phyloP scores from a whole-genome alignment of 73 alveolate species.

The Paramecium caudatum region DNA sequence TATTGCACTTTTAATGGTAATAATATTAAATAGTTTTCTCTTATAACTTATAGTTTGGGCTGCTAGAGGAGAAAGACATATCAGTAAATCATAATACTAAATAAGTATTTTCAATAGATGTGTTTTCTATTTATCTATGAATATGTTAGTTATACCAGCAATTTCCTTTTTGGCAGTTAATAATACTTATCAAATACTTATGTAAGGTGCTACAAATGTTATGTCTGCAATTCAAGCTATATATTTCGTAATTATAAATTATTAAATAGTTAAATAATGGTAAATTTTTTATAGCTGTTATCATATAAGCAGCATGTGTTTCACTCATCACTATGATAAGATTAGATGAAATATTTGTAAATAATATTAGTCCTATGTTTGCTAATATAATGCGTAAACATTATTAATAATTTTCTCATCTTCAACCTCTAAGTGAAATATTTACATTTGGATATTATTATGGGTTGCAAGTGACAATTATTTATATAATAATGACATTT shows the following conservation, averaged over 20 bases:
- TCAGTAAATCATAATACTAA: slow-evolving; percentile 90
- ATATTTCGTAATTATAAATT: slow-evolving; percentile 79
- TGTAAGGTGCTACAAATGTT: slow-evolving; percentile 80
- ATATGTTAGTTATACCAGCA: slow-evolving; percentile 96
- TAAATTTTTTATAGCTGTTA: slow-evolving; percentile 88
- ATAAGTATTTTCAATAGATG: slow-evolving; percentile 86
- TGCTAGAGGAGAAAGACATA: slow-evolving; percentile 92
- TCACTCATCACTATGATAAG: slow-evolving; percentile 88
- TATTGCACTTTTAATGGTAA: slow-evolving; percentile 89
- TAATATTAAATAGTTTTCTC: slow-evolving; percentile 85
- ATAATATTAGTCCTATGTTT: slow-evolving; percentile 89
- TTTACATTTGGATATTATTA: slow-evolving; percentile 95
- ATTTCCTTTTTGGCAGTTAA: slow-evolving; percentile 88
- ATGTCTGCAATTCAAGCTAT: slow-evolving; percentile 86
- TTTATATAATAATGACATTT: slow-evolving; percentile 90
- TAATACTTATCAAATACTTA: slow-evolving; percentile 81
- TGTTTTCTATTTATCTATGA: slow-evolving; percentile 87
- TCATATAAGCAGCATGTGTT: slow-evolving; percentile 89
- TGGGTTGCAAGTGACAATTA: slow-evolving; percentile 91
- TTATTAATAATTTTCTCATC: slow-evolving; percentile 87
- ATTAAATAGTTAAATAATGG: slow-evolving; percentile 76
- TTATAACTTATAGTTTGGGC: slow-evolving; percentile 87
- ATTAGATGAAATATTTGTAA: slow-evolving; percentile 87
- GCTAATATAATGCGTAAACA: slow-evolving; percentile 90
- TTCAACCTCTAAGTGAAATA: slow-evolving; percentile 86